These are phyloP conservation scores for Penicillium sclerotiorum DNA, from an alignment of 2,329 filamentous ascomycete genomes.

Conservation along the genomic window DNA sequence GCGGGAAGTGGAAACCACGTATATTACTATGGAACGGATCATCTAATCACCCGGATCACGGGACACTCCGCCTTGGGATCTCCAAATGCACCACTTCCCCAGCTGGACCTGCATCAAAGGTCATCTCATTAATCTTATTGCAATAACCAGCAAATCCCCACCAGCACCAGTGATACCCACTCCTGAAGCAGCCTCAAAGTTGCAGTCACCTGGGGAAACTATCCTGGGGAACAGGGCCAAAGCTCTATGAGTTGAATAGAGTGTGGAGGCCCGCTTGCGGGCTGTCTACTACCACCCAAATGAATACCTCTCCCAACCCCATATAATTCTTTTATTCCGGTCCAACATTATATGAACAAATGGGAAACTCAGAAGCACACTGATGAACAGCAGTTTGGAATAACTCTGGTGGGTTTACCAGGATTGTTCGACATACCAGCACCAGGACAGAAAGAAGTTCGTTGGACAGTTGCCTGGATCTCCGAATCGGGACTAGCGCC, in stretches of 20 bases:
- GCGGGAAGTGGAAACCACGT: constrained; percentile 6
- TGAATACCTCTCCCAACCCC: not conserved
- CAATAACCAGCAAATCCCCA: not conserved
- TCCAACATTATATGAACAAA: too few species aligned
- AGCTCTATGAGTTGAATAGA: constrained; percentile 6
- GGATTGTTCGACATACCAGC: not conserved
- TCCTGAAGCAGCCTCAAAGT: not conserved
- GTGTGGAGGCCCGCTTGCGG: constrained; percentile 9
- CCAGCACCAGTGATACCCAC: not conserved
- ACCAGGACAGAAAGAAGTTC: not conserved
- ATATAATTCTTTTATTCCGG: too few species aligned
- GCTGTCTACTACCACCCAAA: constrained; percentile 8
- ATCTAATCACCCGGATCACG: constrained; percentile 4
- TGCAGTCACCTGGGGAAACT: not conserved
- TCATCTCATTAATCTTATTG: not conserved
- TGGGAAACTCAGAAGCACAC: too few species aligned
- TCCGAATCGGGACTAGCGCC: constrained; percentile 42
- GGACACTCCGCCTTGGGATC: constrained; percentile 5
- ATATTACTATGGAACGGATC: constrained; percentile 7
- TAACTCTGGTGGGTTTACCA: too few species aligned
- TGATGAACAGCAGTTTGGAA: too few species aligned
- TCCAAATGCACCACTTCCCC: constrained; percentile 5
- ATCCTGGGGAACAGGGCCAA: not conserved
- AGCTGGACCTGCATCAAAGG: constrained; percentile 3
- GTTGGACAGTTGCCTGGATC: constrained; percentile 11